Base-by-base conservation (phyloP, 164 flowering plant species). In the Vitis labrusca region DNA sequence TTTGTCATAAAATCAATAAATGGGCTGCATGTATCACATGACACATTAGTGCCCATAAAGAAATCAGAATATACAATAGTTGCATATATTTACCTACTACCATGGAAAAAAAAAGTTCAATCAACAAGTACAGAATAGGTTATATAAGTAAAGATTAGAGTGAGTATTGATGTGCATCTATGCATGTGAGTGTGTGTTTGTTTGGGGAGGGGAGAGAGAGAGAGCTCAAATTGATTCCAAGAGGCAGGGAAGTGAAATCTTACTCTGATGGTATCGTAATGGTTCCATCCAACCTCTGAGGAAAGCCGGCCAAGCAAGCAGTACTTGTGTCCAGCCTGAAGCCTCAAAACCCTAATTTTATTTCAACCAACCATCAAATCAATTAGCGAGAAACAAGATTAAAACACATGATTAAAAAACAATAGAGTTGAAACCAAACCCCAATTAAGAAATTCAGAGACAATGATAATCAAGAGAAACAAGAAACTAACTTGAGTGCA, bases 231-330 rank as follows among this genome's bases (percentile, higher is more conserved):
- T 6, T 37, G 44, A 37, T 37, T 6, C 44, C 44, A 37, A 69
- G 5, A 37, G 23, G 10, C 3, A 16, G 19, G 19, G 69, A 10
- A 69, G 9, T 4, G 32, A 32, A 74, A 71, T 68, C 72, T 72
- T 23, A 88, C 91, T 88, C 69, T 86, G 84, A 92, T 91, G 71
- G 89, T 91, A 44, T 92, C 97, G 66, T 81, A 82, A 50, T 93
- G 86, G 83, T 85, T 93, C 98, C 98, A 93, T 64, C 98, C 97
- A 64, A 93, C 95, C 77, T 93, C 95, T 1, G 85, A 76, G 0
- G 97, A 90, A 7, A 93, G 87, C 8, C 75, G 77, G 0, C 98
- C 98, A 73, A 93, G 66, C 79, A 88, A 77, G 66, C 97, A 93
- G 83, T 89, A 93, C 79, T 91, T 93, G 76, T 90, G 98, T 1